phyloP scores from a whole-genome alignment of 345 rosid genomes.

The Citrus unshiu region DNA sequence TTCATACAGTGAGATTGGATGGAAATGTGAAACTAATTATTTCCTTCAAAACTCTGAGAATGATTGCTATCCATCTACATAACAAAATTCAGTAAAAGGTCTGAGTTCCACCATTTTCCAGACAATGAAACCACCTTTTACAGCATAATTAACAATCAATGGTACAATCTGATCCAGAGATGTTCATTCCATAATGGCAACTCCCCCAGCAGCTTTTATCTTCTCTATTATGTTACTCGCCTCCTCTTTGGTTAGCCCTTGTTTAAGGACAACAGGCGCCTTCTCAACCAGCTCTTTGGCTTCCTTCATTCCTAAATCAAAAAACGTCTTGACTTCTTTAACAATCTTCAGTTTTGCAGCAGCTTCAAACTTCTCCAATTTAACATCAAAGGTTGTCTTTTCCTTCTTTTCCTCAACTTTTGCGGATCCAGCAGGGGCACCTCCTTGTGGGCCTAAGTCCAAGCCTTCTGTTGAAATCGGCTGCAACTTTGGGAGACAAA shows the following conservation, averaged over 20 bases:
- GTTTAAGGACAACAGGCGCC: slow-evolving; percentile 40
- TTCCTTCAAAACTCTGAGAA: not conserved
- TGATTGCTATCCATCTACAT: not conserved
- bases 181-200: slow-evolving; percentile 43
- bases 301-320: slow-evolving; percentile 51
- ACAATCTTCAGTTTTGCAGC: slow-evolving; percentile 47
- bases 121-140: not conserved
- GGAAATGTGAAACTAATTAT: not conserved
- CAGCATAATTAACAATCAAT: not conserved
- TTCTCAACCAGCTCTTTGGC: slow-evolving; percentile 54
- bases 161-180: not conserved
- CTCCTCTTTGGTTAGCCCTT: slow-evolving; percentile 48
- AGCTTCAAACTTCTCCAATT: slow-evolving; percentile 52
- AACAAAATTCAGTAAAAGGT: not conserved
- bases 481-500: slow-evolving; percentile 30
- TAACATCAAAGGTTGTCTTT: slow-evolving; percentile 46
- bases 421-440: slow-evolving; percentile 21
- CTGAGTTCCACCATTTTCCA: not conserved
- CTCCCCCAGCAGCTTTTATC: slow-evolving; percentile 48
- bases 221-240: slow-evolving; percentile 39
- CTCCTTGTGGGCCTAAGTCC: slow-evolving; percentile 30
- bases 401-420: slow-evolving; percentile 37
- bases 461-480: slow-evolving; percentile 28
- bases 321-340: slow-evolving; percentile 43
- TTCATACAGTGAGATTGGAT: not conserved